Conservation (phyloP, 1,284 basidiomycete species). For the Coniferiporia weirii region DNA sequence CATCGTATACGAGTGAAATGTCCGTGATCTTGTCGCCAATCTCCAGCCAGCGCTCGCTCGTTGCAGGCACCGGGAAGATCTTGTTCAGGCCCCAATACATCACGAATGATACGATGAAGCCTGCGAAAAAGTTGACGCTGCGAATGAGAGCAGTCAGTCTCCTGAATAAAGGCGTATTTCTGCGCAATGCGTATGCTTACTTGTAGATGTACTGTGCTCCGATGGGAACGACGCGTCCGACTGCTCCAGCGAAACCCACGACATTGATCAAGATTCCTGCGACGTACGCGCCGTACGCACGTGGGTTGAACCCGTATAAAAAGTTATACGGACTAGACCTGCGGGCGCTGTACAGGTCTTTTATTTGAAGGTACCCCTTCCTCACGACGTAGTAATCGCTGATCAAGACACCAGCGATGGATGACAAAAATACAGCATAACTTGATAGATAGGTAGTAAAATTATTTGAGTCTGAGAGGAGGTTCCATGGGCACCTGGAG, state of each 20-base stretch:
- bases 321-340: constrained; percentile 73
- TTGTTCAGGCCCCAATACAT: constrained; percentile 59
- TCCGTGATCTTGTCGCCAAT: constrained; percentile 30
- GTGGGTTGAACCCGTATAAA: constrained; percentile 69
- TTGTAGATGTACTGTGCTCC: constrained; percentile 29
- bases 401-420: constrained; percentile 80
- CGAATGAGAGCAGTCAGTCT: constrained; percentile 36
- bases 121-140: constrained; percentile 62
- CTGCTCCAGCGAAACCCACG: constrained; percentile 64
- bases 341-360: constrained; percentile 61
- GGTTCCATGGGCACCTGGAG: constrained; percentile 57
- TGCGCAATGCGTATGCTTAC: constrained; percentile 19
- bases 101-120: constrained; percentile 63
- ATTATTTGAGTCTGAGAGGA: constrained; percentile 68
- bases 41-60: constrained; percentile 50
- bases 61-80: constrained; percentile 54
- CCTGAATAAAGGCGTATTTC: constrained; percentile 40
- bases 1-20: constrained; percentile 6
- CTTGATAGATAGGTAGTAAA: constrained; percentile 84
- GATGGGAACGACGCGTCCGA: constrained; percentile 36
- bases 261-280: constrained; percentile 80
- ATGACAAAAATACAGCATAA: constrained; percentile 79
- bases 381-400: constrained; percentile 76
- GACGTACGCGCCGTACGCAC: constrained; percentile 69
- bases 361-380: constrained; percentile 65